A percentile compares a stretch with the other conserved stretches of the same genome.
Conservation (phyloP, 192 early-diverging fungal species). For the Chytriomyces confervae region DNA sequence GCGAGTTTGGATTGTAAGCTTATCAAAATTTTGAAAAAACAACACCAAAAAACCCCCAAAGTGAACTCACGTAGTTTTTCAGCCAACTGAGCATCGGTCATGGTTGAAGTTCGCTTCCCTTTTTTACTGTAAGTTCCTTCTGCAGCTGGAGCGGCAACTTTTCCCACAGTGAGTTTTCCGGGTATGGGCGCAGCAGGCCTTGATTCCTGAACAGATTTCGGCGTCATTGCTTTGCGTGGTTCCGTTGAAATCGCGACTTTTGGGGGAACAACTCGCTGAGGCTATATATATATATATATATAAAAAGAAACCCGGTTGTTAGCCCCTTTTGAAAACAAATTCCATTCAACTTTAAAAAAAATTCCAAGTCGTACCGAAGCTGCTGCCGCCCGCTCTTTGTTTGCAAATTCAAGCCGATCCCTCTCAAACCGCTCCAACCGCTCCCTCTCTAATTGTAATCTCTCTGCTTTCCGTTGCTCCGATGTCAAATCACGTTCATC, state of each 20-base stretch:
- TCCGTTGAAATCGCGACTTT: slow-evolving; percentile 19
- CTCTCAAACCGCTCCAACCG: slow-evolving; percentile 23
- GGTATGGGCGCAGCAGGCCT: slow-evolving; percentile 32
- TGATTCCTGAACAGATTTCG: slow-evolving; percentile 36
- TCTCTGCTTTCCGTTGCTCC: slow-evolving; percentile 62
- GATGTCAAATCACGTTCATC: not conserved
- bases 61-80: slow-evolving; percentile 73
- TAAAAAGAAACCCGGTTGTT: not conserved
- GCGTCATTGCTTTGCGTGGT: slow-evolving; percentile 1
- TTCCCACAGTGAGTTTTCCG: slow-evolving; percentile 12
- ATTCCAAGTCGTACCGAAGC: not conserved
- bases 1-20: not conserved
- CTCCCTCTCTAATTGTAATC: slow-evolving; percentile 33
- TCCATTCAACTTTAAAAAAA: not conserved
- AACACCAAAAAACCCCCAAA: not conserved
- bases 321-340: not conserved
- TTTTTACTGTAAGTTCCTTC: slow-evolving; percentile 42
- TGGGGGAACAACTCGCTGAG: slow-evolving; percentile 15
- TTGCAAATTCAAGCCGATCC: slow-evolving; percentile 25
- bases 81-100: slow-evolving; percentile 94
- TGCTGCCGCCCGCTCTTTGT: not conserved
- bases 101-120: slow-evolving; percentile 80
- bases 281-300: too few relatives aligned
- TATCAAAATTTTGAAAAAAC: not conserved
- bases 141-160: slow-evolving; percentile 41